Evolutionary conservation across 2,329 filamentous ascomycete genomes (phyloP).

Genomic region (Shiraia bambusicola): DNA sequence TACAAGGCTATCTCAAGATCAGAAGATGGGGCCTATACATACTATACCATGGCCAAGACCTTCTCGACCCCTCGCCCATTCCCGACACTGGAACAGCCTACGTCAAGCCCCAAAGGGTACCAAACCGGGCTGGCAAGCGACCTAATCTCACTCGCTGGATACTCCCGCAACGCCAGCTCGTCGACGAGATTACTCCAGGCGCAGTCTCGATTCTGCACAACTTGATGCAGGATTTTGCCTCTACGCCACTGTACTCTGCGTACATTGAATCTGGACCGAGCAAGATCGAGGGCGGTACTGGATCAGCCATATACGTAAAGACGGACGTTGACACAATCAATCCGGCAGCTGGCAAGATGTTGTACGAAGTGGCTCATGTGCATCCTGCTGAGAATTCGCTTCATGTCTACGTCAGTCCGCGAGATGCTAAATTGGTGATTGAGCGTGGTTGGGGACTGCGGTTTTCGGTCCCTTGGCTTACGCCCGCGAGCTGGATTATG

Average conservation of each 20-base stretch:
- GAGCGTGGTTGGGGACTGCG: slow-evolving; percentile 75
- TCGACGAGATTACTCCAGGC: slow-evolving; percentile 21
- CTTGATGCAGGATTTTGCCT: slow-evolving; percentile 27
- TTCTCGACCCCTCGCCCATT: slow-evolving; percentile 27
- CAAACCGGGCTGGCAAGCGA: slow-evolving; percentile 19
- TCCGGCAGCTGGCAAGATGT: slow-evolving; percentile 31
- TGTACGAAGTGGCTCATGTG: slow-evolving; percentile 57
- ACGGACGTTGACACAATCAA: slow-evolving; percentile 28
- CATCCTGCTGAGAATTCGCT: slow-evolving; percentile 74
- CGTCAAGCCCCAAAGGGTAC: slow-evolving; percentile 22
- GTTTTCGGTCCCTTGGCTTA: slow-evolving; percentile 48
- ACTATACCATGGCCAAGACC: slow-evolving; percentile 26
- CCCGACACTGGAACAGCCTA: slow-evolving; percentile 26
- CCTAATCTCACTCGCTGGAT: slow-evolving; percentile 32
- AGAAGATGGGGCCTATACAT: slow-evolving; percentile 32
- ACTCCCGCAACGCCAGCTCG: slow-evolving; percentile 32
- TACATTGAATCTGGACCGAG: slow-evolving; percentile 25
- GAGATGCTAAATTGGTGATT: slow-evolving; percentile 71
- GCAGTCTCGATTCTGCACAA: slow-evolving; percentile 19
- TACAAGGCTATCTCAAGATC: slow-evolving; percentile 34
- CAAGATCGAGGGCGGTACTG: slow-evolving; percentile 38
- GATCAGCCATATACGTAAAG: slow-evolving; percentile 33
- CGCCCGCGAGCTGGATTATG: slow-evolving; percentile 54
- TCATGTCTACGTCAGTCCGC: slow-evolving; percentile 76
- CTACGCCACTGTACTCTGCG: slow-evolving; percentile 14